Base-by-base conservation (phyloP, 306 rosid species). In the Styphnolobium japonicum region DNA sequence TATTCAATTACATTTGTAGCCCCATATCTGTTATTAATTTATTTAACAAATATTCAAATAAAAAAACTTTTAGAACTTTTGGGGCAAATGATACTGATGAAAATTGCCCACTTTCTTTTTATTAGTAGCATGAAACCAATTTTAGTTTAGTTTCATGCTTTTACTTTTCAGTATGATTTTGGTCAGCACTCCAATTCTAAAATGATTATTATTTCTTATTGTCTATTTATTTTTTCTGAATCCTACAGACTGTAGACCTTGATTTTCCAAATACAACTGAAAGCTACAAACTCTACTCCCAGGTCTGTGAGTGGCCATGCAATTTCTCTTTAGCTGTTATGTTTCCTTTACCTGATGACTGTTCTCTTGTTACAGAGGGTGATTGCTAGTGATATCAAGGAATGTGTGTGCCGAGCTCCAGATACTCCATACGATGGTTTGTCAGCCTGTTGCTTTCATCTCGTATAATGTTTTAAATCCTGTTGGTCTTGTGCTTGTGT, bases 321-420 rank as follows among this genome's bases (percentile, higher is more conserved):
- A 77, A 64, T 80, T 58, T 69, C 61, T 84, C 57, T 48, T 87
- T 10, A 42, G 73, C 57, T 65, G 42, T 42, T 52, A 10, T 74
- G 14, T 77, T 79, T 61, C 14, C 18, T 45, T 73, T 66, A 46
- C 12, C 77, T 79, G 70, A 67, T 79, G 67, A 73, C 65, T 63
- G 11, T 81, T 84, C 53, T 72, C 48, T 66, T 81, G 73, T 76
- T 33, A 56, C 97, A 96, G 98, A 90, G 99, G 90, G 89, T 93
- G 71, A 91, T 93, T 86, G 92, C 94, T 60, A 90, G 98, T 89
- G 99, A 96, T 82, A 91, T 96, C 85, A 96, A 93, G 88, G 98
- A 96, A 81, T 93, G 96, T 16, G 99, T 96, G 83, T 96, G 99
- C 29, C 91, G 98, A 58, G 98, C 99, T 6, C 99, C 98, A n/a